phyloP scores from a whole-genome alignment of 2,329 filamentous ascomycete species.

The Thielaviopsis euricoi region DNA sequence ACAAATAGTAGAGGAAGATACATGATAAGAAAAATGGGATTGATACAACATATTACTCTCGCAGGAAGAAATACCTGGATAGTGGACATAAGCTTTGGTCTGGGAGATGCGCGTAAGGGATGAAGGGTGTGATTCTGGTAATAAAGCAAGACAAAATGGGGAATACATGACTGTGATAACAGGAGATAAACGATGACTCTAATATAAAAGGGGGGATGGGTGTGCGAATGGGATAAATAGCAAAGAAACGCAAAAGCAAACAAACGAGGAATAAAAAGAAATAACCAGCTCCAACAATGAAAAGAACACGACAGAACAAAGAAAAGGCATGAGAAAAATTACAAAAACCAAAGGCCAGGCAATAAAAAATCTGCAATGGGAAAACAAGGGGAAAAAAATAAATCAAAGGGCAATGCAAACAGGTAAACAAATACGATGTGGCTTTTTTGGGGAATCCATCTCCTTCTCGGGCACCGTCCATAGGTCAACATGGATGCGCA shows the following conservation, averaged over 20 bases:
- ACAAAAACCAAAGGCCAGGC: not conserved
- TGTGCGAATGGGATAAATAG: not conserved
- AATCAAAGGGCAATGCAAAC: too few species aligned
- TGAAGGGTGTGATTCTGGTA: not conserved
- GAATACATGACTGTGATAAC: not conserved
- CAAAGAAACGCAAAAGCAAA: not conserved
- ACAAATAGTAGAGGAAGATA: not conserved
- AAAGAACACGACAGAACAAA: not conserved
- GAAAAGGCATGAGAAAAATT: not conserved
- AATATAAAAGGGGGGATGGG: not conserved
- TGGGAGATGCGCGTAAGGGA: not conserved
- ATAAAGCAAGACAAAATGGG: not conserved
- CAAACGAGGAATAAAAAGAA: not conserved
- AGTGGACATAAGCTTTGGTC: not conserved
- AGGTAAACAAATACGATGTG: not conserved
- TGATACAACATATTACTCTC: not conserved
- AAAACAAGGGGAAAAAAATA: too few species aligned
- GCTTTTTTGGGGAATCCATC: not conserved
- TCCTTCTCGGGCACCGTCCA: not conserved
- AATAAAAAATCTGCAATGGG: too few species aligned
- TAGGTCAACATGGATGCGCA: not conserved
- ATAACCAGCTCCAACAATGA: not conserved
- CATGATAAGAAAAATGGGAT: not conserved
- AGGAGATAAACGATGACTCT: not conserved
- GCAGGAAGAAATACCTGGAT: not conserved